Percentiles rank a stretch among this genome's conserved stretches.
phyloP scores from a whole-genome alignment of 805 yeast genomes.

The Ogataea sp. region DNA sequence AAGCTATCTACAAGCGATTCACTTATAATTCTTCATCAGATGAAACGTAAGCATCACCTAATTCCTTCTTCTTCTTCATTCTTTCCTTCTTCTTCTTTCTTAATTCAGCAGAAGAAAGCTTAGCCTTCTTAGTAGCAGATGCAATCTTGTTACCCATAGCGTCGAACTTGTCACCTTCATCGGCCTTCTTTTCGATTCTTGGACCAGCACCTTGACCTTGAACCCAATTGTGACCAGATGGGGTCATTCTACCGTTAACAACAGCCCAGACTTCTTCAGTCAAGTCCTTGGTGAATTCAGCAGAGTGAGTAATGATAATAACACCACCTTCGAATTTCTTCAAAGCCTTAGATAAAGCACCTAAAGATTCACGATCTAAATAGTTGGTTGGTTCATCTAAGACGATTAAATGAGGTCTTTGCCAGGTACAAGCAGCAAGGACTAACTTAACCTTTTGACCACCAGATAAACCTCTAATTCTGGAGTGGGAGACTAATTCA shows the following conservation, averaged over 20 bases:
- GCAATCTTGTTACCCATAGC: slow-evolving; percentile 99
- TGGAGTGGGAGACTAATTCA: slow-evolving; percentile 98
- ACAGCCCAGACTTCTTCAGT: slow-evolving; percentile 99
- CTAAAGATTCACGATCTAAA: slow-evolving; percentile 98
- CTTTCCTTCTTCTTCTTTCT: slow-evolving; percentile 99
- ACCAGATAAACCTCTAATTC: slow-evolving; percentile 99
- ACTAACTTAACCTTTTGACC: slow-evolving; percentile 99
- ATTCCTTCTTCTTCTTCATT: slow-evolving; percentile 99
- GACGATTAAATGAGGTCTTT: slow-evolving; percentile 99
- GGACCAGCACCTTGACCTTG: slow-evolving; percentile 99
- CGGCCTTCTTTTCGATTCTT: slow-evolving; percentile 96
- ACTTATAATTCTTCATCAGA: slow-evolving; percentile 82
- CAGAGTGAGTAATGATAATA: slow-evolving; percentile 99
- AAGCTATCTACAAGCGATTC: too few relatives aligned
- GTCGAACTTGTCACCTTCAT: slow-evolving; percentile 96
- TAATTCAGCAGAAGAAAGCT: slow-evolving; percentile 97
- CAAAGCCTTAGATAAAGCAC: slow-evolving; percentile 98
- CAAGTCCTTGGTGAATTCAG: slow-evolving; percentile 98
- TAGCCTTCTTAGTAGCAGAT: slow-evolving; percentile 90
- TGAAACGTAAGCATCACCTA: slow-evolving; percentile 98
- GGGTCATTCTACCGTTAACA: slow-evolving; percentile 95
- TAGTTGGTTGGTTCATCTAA: slow-evolving; percentile 99
- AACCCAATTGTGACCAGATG: slow-evolving; percentile 99
- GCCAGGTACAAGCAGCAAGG: slow-evolving; percentile 99
- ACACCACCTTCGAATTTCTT: slow-evolving; percentile 99